A percentile compares a stretch with the other conserved stretches of the same genome.
These are phyloP conservation scores for Lactifluus subvellereus DNA, from an alignment of 768 basidiomycete species.

Conservation along the genomic window DNA sequence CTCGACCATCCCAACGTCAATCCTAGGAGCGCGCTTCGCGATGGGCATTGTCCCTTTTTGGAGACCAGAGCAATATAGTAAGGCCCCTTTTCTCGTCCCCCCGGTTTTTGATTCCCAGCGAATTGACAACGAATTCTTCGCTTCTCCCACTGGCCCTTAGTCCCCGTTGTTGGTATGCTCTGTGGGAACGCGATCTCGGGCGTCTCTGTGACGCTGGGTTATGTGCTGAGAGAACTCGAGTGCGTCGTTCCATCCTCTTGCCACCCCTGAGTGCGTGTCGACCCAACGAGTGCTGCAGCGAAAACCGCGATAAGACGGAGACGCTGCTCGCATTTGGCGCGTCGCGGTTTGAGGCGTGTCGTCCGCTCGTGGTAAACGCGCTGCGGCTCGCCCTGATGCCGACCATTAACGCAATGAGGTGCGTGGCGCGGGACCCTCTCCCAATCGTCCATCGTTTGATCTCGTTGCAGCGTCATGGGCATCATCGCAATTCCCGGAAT, in stretches of 20 bases:
- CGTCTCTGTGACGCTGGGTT: constrained; percentile 63
- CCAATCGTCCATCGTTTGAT: neutral
- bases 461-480: constrained; percentile 51
- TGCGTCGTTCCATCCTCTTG: constrained; percentile 32
- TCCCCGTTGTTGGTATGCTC: constrained; percentile 83
- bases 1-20: constrained; percentile 75
- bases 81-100: constrained; percentile 6
- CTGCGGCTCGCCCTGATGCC: constrained; percentile 77
- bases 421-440: constrained; percentile 3
- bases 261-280: neutral
- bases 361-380: constrained; percentile 71
- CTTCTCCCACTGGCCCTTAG: constrained; percentile 32
- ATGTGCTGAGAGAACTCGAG: constrained; percentile 73
- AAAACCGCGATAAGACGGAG: constrained; percentile 82
- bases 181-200: constrained; percentile 75
- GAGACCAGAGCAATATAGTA: constrained; percentile 77
- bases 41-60: constrained; percentile 78
- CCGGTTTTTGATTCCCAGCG: neutral
- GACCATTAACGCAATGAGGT: constrained; percentile 85
- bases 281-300: constrained; percentile 36
- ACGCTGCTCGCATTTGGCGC: constrained; percentile 84
- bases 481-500: constrained; percentile 81
- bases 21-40: constrained; percentile 68
- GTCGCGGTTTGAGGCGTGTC: constrained; percentile 75
- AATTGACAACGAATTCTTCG: neutral